Conservation (phyloP, 768 basidiomycete genomes). For the Punctularia strigosozonata region DNA sequence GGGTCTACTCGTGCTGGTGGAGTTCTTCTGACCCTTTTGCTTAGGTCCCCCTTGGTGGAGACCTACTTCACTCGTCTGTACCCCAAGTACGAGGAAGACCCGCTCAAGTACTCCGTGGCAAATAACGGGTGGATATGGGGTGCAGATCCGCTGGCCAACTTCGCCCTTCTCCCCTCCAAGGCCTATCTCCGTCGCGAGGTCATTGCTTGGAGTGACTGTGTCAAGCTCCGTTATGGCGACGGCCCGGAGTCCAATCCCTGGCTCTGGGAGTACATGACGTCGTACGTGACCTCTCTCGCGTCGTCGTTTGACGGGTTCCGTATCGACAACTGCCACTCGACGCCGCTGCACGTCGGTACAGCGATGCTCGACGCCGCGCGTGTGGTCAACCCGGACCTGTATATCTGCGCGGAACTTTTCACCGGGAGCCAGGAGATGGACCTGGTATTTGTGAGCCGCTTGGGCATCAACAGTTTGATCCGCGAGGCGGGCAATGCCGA, state of each 20-base stretch:
- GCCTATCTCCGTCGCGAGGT: conserved; percentile 93
- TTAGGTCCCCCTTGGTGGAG: conserved; percentile 78
- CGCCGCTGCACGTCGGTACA: conserved; percentile 94
- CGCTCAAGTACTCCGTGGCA: conserved; percentile 63
- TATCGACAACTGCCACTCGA: conserved; percentile 98
- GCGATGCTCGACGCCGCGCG: conserved; percentile 86
- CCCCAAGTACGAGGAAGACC: conserved; percentile 31
- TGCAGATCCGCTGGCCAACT: conserved; percentile 89
- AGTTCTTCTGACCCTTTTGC: conserved; percentile 4
- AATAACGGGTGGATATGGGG: conserved; percentile 99
- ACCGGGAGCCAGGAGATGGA: conserved; percentile 95
- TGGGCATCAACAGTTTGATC: conserved; percentile 90
- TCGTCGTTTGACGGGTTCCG: conserved; percentile 88
- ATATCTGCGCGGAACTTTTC: conserved; percentile 94
- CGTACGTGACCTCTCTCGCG: conserved; percentile 75
- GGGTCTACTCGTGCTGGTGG: background rate
- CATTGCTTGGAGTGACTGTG: conserved; percentile 97
- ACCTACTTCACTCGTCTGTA: conserved; percentile 82
- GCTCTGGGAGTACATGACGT: conserved; percentile 87
- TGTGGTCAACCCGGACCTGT: conserved; percentile 82
- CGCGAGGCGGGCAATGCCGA: conserved; percentile 89
- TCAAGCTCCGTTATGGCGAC: conserved; percentile 90
- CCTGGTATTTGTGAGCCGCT: conserved; percentile 74
- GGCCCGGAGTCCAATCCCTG: conserved; percentile 77
- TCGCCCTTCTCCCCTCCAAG: conserved; percentile 85